phyloP scores from a whole-genome alignment of 2,329 filamentous ascomycete species.

The Apiospora koreana region DNA sequence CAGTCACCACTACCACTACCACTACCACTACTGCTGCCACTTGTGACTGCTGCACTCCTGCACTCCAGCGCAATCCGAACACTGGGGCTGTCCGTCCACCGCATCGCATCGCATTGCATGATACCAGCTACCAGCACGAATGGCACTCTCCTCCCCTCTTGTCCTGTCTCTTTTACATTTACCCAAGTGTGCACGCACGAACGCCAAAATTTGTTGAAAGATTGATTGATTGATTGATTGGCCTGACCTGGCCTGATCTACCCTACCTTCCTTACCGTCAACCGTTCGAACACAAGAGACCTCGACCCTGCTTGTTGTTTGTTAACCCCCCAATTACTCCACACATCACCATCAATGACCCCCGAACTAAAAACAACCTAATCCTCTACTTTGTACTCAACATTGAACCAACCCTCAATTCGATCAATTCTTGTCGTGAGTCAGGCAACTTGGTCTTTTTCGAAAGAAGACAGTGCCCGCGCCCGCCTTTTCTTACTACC shows the following conservation, averaged over 20 bases:
- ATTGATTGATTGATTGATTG: background rate
- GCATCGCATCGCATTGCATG: background rate
- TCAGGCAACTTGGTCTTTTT: background rate
- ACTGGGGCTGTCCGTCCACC: background rate
- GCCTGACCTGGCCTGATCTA: background rate
- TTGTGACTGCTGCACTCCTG: conserved; percentile 1
- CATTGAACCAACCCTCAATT: background rate
- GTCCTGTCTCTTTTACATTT: background rate
- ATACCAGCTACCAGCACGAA: background rate
- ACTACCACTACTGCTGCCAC: background rate
- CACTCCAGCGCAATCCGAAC: background rate
- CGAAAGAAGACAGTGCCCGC: background rate
- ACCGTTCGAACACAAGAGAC: background rate
- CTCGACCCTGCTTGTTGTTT: conserved; percentile 3
- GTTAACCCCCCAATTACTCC: conserved; percentile 3
- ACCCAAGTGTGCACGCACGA: background rate
- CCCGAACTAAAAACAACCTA: conserved; percentile 1
- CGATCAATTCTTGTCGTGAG: background rate
- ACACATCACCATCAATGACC: background rate
- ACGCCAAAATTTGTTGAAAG: background rate
- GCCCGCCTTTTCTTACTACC: background rate
- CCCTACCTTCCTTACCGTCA: too few species aligned
- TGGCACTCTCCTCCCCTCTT: background rate
- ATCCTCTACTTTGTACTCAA: background rate
- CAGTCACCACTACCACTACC: background rate